Conservation (phyloP, 129 eudicot genomes). For the Cynara cardunculus region DNA sequence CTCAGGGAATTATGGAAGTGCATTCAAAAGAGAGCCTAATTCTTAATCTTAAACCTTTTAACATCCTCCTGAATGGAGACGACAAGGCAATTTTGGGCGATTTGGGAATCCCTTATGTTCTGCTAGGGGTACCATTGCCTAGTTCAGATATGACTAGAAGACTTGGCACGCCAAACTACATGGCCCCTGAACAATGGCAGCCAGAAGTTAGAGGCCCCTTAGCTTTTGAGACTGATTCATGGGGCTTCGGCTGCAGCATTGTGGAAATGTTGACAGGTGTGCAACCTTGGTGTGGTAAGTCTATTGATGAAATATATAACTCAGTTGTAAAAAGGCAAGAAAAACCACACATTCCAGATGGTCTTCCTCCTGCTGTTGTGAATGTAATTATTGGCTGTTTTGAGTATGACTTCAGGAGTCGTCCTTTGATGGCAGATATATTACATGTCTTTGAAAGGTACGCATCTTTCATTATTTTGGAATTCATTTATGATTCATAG, state of each 20-base stretch:
- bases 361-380: constrained; percentile 79
- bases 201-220: constrained; percentile 86
- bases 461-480: not conserved
- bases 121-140: constrained; percentile 55
- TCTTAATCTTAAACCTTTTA: constrained; percentile 87
- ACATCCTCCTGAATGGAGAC: constrained; percentile 64
- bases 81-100: constrained; percentile 70
- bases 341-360: constrained; percentile 67
- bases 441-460: constrained; percentile 73
- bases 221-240: constrained; percentile 87
- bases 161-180: constrained; percentile 79
- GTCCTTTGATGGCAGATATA: constrained; percentile 82
- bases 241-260: constrained; percentile 94
- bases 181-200: constrained; percentile 99
- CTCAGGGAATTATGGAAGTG: constrained; percentile 67
- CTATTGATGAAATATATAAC: constrained; percentile 61
- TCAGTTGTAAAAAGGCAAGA: constrained; percentile 65
- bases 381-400: constrained; percentile 75
- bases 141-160: constrained; percentile 58
- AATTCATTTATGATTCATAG: not conserved
- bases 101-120: constrained; percentile 62
- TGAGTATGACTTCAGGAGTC: constrained; percentile 84
- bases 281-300: constrained; percentile 84
- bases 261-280: constrained; percentile 82
- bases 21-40: constrained; percentile 70